A percentile compares a stretch with the other conserved stretches of the same genome.
phyloP scores from a whole-genome alignment of 2,329 filamentous ascomycete genomes.

The Colletotrichum sp. region DNA sequence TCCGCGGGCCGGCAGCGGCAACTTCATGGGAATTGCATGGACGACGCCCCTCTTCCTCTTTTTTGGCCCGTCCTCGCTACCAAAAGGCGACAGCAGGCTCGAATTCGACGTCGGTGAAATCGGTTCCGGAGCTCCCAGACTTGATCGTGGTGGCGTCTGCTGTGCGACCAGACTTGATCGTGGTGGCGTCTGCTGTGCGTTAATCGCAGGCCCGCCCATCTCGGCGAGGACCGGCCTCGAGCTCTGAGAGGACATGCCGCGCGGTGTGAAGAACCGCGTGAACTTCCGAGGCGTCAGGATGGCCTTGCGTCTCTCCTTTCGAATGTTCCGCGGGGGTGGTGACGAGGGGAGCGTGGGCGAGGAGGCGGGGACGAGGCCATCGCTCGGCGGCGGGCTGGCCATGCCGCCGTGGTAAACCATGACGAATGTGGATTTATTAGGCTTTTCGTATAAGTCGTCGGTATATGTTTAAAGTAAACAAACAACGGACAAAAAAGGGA shows the following conservation, averaged over 20 bases:
- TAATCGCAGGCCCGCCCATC: constrained; percentile 43
- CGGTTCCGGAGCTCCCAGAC: not conserved
- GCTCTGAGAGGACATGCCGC: constrained; percentile 41
- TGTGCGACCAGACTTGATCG: constrained; percentile 8
- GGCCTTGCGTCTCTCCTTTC: constrained; percentile 53
- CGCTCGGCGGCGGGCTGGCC: constrained; percentile 23
- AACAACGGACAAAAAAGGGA: not conserved
- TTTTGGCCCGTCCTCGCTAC: constrained; percentile 12
- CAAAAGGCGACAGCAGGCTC: constrained; percentile 6
- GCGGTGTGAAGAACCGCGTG: constrained; percentile 57
- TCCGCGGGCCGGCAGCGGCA: not conserved
- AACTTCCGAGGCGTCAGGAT: constrained; percentile 62
- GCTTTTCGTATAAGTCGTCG: not conserved
- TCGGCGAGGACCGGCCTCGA: constrained; percentile 45
- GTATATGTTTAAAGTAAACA: not conserved
- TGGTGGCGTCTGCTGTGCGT: constrained; percentile 25
- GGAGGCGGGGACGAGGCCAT: constrained; percentile 21
- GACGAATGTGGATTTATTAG: not conserved
- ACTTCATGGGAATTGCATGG: constrained; percentile 15
- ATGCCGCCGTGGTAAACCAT: constrained; percentile 20
- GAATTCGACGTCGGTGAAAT: constrained; percentile 6
- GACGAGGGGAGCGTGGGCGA: constrained; percentile 26
- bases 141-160: constrained; percentile 16
- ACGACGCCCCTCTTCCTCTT: constrained; percentile 21
- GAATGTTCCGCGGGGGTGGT: constrained; percentile 24